Percentiles rank a stretch among this genome's conserved stretches.
Evolutionary conservation across 768 basidiomycete species (phyloP).

Genomic region (Collybia mongolica): DNA sequence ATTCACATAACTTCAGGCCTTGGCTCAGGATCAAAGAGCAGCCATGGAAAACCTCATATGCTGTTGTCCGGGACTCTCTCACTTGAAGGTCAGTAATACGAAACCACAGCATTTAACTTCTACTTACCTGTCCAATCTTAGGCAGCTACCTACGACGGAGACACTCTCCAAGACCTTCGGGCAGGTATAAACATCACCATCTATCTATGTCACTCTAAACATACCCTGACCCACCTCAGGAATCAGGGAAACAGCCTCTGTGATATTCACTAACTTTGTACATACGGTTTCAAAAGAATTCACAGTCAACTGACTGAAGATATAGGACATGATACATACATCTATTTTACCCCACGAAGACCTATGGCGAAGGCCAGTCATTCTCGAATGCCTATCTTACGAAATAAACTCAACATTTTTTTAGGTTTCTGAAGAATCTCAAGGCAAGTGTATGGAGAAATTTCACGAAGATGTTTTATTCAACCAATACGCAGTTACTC

Average conservation of each 20-base stretch:
- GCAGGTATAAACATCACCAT: slow-evolving; percentile 37
- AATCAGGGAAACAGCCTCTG: slow-evolving; percentile 71
- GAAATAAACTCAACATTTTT: slow-evolving; percentile 3
- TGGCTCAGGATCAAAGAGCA: slow-evolving; percentile 84
- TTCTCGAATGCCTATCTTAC: not conserved
- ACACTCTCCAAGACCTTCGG: slow-evolving; percentile 73
- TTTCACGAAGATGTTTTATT: not conserved
- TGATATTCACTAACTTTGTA: slow-evolving; percentile 90
- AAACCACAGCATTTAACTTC: not conserved
- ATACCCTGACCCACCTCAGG: slow-evolving; percentile 28
- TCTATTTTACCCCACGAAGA: slow-evolving; percentile 86
- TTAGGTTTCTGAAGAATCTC: slow-evolving; percentile 73
- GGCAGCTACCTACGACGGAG: slow-evolving; percentile 86
- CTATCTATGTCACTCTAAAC: not conserved
- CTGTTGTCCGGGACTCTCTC: slow-evolving; percentile 59
- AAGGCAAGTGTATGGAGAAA: slow-evolving; percentile 32
- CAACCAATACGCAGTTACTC: slow-evolving; percentile 44
- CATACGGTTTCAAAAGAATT: slow-evolving; percentile 12
- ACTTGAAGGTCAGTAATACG: slow-evolving; percentile 42
- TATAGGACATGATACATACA: slow-evolving; percentile 80
- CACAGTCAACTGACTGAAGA: slow-evolving; percentile 4
- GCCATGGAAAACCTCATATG: slow-evolving; percentile 68
- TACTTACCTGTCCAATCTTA: slow-evolving; percentile 14
- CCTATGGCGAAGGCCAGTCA: slow-evolving; percentile 65
- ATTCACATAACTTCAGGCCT: slow-evolving; percentile 47